phyloP scores from a whole-genome alignment of 306 rosid genomes.

The Medicago lupulina region DNA sequence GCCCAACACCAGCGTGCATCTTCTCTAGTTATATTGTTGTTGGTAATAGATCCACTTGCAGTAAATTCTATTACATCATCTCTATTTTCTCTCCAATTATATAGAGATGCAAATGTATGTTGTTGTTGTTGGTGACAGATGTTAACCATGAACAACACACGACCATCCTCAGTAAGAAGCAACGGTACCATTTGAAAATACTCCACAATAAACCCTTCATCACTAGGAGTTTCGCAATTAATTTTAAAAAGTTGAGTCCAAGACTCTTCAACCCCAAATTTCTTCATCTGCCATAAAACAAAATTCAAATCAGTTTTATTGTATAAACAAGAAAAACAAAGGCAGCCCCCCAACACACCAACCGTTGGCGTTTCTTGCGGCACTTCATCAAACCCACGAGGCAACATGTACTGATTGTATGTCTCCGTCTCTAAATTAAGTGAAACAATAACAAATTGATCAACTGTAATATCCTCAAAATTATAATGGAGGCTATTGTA shows the following conservation, averaged over 20 bases:
- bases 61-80: neutral
- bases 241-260: neutral
- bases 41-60: neutral
- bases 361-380: neutral
- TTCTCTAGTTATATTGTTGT: too few relatives aligned
- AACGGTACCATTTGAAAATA: too few relatives aligned
- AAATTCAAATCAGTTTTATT: neutral
- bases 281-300: neutral
- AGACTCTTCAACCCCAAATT: neutral
- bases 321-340: neutral
- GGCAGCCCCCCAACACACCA: neutral
- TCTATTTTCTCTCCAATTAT: neutral
- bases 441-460: neutral
- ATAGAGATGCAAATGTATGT: neutral
- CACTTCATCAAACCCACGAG: neutral
- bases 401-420: neutral
- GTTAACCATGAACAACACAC: neutral
- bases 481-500: too few relatives aligned
- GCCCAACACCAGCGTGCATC: too few relatives aligned
- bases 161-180: neutral
- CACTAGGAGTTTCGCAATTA: neutral
- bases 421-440: neutral
- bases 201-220: too few relatives aligned
- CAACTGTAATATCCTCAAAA: too few relatives aligned
- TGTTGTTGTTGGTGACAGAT: too few relatives aligned